A percentile compares a stretch with the other conserved stretches of the same genome.
Conservation (phyloP, 2,329 filamentous ascomycete species). For the Cladosporium velox region DNA sequence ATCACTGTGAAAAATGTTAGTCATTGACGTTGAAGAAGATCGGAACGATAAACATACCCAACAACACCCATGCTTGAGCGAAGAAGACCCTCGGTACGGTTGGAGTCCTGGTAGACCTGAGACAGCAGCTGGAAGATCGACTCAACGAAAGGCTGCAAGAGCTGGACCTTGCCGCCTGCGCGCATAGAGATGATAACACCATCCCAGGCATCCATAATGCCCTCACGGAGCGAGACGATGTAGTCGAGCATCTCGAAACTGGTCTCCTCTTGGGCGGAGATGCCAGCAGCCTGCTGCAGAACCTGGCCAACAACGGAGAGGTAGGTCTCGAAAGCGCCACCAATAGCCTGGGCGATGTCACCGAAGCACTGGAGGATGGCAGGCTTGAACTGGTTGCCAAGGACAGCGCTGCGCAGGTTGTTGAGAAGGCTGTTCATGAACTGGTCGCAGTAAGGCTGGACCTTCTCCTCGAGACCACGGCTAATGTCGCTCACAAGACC, state of each 20-base stretch:
- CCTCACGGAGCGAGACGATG: constrained; percentile 88
- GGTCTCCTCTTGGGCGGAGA: constrained; percentile 71
- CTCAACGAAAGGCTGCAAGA: constrained; percentile 75
- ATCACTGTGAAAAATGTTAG: constrained; percentile 64
- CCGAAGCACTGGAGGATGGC: constrained; percentile 97
- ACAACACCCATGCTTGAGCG: constrained; percentile 96
- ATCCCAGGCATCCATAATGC: constrained; percentile 99
- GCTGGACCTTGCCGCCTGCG: constrained; percentile 69
- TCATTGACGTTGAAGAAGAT: background rate
- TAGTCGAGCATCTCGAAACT: constrained; percentile 97
- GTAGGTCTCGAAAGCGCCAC: constrained; percentile 89
- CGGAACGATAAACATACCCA: constrained; percentile 63
- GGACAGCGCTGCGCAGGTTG: constrained; percentile 81
- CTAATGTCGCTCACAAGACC: constrained; percentile 96
- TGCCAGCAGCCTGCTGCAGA: constrained; percentile 84
- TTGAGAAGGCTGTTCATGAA: constrained; percentile 98
- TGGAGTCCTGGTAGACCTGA: constrained; percentile 75
- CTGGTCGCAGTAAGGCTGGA: constrained; percentile 91
- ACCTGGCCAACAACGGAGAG: constrained; percentile 90
- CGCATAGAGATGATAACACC: constrained; percentile 96
- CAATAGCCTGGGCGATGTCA: constrained; percentile 93
- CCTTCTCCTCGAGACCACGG: constrained; percentile 82
- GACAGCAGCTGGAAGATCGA: constrained; percentile 86
- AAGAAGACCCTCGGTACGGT: constrained; percentile 88
- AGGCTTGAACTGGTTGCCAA: constrained; percentile 96